phyloP scores from a whole-genome alignment of 352 stramenopile genomes.

The Pythium rhizo-oryzae region DNA sequence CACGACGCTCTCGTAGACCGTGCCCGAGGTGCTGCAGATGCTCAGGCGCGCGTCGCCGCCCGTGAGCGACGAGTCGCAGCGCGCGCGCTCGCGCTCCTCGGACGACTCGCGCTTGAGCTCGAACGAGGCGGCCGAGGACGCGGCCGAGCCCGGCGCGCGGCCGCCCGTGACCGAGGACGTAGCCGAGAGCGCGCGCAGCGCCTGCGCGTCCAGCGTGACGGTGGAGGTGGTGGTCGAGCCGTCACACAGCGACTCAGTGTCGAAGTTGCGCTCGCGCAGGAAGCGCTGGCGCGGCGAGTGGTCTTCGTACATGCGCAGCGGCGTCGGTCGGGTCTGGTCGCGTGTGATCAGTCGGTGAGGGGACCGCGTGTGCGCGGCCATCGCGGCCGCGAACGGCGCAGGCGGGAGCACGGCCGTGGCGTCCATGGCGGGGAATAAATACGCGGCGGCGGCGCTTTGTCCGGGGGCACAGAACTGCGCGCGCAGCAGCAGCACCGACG shows the following conservation, averaged over 20 bases:
- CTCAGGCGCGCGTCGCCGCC: constrained; percentile 49
- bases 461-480: constrained; percentile 1
- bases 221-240: not conserved
- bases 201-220: not conserved
- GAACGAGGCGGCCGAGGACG: constrained; percentile 10
- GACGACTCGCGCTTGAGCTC: constrained; percentile 25
- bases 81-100: constrained; percentile 37
- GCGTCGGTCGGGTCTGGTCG: not conserved
- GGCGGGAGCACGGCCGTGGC: constrained; percentile 6
- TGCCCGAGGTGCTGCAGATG: constrained; percentile 68
- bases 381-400: not conserved
- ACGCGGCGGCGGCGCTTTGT: not conserved
- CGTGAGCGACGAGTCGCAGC: constrained; percentile 36
- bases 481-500: not conserved
- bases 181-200: constrained; percentile 2
- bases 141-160: constrained; percentile 1
- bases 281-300: constrained; percentile 1
- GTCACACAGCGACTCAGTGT: constrained; percentile 2
- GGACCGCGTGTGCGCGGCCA: not conserved
- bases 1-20: constrained; percentile 70
- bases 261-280: not conserved
- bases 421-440: constrained; percentile 13
- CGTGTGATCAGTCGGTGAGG: constrained; percentile 4
- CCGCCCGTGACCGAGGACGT: constrained; percentile 1
- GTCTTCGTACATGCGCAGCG: not conserved